Evolutionary conservation across 768 basidiomycete genomes (phyloP).

Genomic region (Neoboletus magnificus): DNA sequence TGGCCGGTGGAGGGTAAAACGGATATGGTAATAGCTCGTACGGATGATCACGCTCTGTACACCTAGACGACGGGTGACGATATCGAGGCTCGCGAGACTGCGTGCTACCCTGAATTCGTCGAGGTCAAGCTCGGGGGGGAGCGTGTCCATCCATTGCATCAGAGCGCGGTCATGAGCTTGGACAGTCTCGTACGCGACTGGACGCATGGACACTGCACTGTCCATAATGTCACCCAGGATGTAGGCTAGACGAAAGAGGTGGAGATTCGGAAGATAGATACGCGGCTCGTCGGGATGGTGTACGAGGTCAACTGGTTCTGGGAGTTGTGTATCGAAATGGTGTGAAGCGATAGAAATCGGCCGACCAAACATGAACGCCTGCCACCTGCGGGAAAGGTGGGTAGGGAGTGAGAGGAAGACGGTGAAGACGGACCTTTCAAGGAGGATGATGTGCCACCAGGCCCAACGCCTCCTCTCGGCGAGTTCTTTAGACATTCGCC

Average conservation of each 20-base stretch:
- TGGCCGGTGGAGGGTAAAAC: slow-evolving; percentile 80
- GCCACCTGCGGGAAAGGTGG: slow-evolving; percentile 54
- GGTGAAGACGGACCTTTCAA: slow-evolving; percentile 60
- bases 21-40: slow-evolving; percentile 75
- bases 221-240: slow-evolving; percentile 85
- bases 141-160: slow-evolving; percentile 71
- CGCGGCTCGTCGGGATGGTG: slow-evolving; percentile 53
- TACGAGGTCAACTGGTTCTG: slow-evolving; percentile 53
- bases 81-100: slow-evolving; percentile 61
- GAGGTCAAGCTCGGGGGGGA: slow-evolving; percentile 70
- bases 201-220: slow-evolving; percentile 74
- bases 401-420: slow-evolving; percentile 2
- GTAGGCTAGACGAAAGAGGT: slow-evolving; percentile 72
- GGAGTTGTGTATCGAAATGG: slow-evolving; percentile 80
- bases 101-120: slow-evolving; percentile 75
- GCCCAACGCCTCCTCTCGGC: slow-evolving; percentile 83
- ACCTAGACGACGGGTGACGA: slow-evolving; percentile 60
- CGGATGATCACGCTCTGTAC: slow-evolving; percentile 82
- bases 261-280: slow-evolving; percentile 70
- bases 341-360: slow-evolving; percentile 73
- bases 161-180: slow-evolving; percentile 69
- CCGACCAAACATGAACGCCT: slow-evolving; percentile 83
- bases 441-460: slow-evolving; percentile 85
- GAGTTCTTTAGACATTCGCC: slow-evolving; percentile 62
- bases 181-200: slow-evolving; percentile 73